Conservation (phyloP, 1,284 basidiomycete species). For the Cutaneotrichosporon spelunceum region DNA sequence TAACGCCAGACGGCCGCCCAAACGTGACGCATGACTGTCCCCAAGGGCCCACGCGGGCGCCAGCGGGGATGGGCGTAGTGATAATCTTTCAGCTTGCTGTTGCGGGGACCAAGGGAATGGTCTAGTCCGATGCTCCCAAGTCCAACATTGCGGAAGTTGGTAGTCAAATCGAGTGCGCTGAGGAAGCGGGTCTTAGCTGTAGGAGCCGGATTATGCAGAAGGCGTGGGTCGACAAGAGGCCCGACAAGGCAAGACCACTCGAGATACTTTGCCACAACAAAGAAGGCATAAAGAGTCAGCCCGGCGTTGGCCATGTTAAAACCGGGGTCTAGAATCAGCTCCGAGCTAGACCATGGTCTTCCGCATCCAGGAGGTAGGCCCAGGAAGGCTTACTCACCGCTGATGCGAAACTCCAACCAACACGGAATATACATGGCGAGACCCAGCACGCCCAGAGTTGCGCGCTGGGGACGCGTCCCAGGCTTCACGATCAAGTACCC, state of each 20-base stretch:
- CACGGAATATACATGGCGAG: not conserved
- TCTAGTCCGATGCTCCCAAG: slow-evolving; percentile 28
- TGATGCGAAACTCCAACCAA: not conserved
- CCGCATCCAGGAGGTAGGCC: not conserved
- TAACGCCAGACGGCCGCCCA: not conserved
- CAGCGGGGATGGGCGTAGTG: not conserved
- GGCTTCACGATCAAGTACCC: not conserved
- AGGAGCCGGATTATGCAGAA: slow-evolving; percentile 9
- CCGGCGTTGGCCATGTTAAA: not conserved
- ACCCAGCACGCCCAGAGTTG: not conserved
- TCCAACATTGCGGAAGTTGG: slow-evolving; percentile 37
- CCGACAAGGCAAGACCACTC: not conserved
- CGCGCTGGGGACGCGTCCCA: not conserved
- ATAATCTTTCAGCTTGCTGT: not conserved
- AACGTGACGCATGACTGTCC: not conserved
- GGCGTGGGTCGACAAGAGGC: slow-evolving; percentile 20
- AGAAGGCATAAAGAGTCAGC: not conserved
- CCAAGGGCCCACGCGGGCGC: not conserved
- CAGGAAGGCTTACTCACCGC: not conserved
- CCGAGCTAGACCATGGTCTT: not conserved
- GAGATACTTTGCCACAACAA: not conserved
- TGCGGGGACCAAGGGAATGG: slow-evolving; percentile 1
- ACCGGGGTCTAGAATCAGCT: not conserved
- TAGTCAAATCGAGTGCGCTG: slow-evolving; percentile 31
- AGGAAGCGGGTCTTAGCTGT: slow-evolving; percentile 17